Evolutionary conservation across 495 filamentous ascomycete species (phyloP).

Genomic region (Sphaerosporella brunnea): DNA sequence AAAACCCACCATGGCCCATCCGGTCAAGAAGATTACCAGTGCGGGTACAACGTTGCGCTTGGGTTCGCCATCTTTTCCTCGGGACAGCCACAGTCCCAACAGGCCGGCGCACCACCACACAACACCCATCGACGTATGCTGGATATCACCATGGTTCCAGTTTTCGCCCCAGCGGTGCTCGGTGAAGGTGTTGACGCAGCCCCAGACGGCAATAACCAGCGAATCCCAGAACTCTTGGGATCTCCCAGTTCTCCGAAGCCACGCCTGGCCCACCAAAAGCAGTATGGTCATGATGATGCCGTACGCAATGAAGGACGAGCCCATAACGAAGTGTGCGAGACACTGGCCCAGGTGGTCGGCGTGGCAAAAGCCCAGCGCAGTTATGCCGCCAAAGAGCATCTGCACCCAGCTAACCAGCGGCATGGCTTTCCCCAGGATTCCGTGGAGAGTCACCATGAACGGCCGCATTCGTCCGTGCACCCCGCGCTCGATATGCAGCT

Average conservation of each 20-base stretch:
- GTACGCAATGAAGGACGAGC: conserved; percentile 87
- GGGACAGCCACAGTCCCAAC: conserved; percentile 79
- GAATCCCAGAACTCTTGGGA: conserved; percentile 98
- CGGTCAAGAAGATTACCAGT: conserved; percentile 76
- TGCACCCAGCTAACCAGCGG: conserved; percentile 80
- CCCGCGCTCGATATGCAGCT: conserved; percentile 69
- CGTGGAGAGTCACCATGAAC: conserved; percentile 53
- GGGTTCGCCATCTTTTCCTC: conserved; percentile 60
- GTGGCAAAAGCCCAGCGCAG: conserved; percentile 80
- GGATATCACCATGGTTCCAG: conserved; percentile 91
- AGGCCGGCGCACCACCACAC: conserved; percentile 94
- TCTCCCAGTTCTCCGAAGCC: conserved; percentile 66
- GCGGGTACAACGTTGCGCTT: conserved; percentile 86
- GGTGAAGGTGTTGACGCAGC: conserved; percentile 88
- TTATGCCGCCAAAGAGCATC: conserved; percentile 94
- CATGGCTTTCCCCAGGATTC: conserved; percentile 68
- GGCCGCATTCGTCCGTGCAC: conserved; percentile 62
- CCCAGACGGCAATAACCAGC: conserved; percentile 78
- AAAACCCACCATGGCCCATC: conserved; percentile 67
- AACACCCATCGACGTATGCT: conserved; percentile 93
- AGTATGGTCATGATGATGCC: conserved; percentile 75
- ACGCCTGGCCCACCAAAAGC: conserved; percentile 70
- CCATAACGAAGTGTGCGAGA: conserved; percentile 96
- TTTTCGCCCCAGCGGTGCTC: conserved; percentile 81
- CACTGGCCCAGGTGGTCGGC: conserved; percentile 87